phyloP scores from a whole-genome alignment of 208 protist genomes.

The Herpetomonas muscarum region DNA sequence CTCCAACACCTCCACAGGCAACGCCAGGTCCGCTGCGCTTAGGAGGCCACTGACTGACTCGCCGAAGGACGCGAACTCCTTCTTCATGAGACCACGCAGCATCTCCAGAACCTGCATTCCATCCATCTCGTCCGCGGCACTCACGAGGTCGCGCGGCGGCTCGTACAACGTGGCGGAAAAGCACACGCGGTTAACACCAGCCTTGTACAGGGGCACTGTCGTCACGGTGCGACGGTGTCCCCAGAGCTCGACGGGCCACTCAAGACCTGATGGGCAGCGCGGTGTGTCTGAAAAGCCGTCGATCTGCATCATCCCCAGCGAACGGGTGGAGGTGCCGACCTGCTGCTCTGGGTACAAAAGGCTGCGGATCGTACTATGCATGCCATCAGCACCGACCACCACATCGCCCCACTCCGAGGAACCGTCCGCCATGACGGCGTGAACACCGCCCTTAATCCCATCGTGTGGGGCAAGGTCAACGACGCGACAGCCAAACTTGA shows the following conservation, averaged over 20 bases:
- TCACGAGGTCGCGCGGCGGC: constrained; percentile 46
- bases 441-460: constrained; percentile 78
- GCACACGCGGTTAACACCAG: constrained; percentile 42
- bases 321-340: constrained; percentile 54
- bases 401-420: constrained; percentile 85
- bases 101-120: constrained; percentile 41
- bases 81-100: constrained; percentile 35
- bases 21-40: constrained; percentile 38
- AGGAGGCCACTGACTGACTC: constrained; percentile 32
- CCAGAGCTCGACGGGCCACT: constrained; percentile 67
- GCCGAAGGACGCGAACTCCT: constrained; percentile 58
- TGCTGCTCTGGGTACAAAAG: constrained; percentile 80
- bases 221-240: constrained; percentile 34
- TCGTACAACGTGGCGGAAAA: constrained; percentile 74
- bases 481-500: constrained; percentile 65
- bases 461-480: constrained; percentile 81
- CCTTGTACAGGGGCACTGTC: constrained; percentile 36
- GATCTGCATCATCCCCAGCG: constrained; percentile 75
- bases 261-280: constrained; percentile 31
- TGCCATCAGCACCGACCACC: constrained; percentile 85
- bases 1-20: constrained; percentile 69
- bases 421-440: constrained; percentile 70
- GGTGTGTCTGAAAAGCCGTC: constrained; percentile 56
- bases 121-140: constrained; percentile 31
- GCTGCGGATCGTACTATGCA: constrained; percentile 72